Evolutionary conservation across 495 filamentous ascomycete genomes (phyloP), one percentile per base, ranked within the genome.

Genomic region (Aspergillus leporis): DNA sequence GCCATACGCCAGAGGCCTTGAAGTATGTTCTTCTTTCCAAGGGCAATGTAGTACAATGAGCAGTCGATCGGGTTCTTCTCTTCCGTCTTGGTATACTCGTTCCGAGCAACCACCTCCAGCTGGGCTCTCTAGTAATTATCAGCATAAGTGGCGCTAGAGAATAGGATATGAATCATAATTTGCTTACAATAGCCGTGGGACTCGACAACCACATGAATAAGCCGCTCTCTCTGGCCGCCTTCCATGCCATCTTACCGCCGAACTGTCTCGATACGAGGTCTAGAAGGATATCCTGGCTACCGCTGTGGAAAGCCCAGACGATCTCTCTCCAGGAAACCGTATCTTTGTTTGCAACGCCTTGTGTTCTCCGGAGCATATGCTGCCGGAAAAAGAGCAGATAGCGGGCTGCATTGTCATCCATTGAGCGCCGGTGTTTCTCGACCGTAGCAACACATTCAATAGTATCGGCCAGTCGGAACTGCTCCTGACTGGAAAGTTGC

Each of bases 1-100:
- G 95, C 94, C 86, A 99, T 97, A 18, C 94, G 85, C 94, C 94
- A 99, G 5, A 99, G 83, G 2, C 92, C 94, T 54, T 96, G 81
- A 4, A 99, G 82, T 4, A 98, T 88, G 18, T 88, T 85, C 72
- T 98, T 99, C 79, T 97, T 99, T 56, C 81, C 83, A 21, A 97
- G 80, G 4, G 94, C 93, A 21, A 99, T 80, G 69, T 98, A 99
- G 71, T 88, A 93, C 16, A 99, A 73, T 60, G 88, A 89, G 74
- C 95, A 98, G 61, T 98, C 91, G n/a, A 96, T 85, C 0, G 94
- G 94, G 65, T 96, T 95, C 70, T 90, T 93, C 60, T 89, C 83
- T 30, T 95, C 90, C 5, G 87, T 86, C 63, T 90, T 91, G 21
- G 90, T 90, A 72, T 98, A 99, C 66, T 97, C 90, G 62, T 93